A percentile compares a stretch with the other conserved stretches of the same genome.
These are phyloP conservation scores for Trebouxia sp. DNA, from an alignment of 139 green algal genomes.

Conservation along the genomic window DNA sequence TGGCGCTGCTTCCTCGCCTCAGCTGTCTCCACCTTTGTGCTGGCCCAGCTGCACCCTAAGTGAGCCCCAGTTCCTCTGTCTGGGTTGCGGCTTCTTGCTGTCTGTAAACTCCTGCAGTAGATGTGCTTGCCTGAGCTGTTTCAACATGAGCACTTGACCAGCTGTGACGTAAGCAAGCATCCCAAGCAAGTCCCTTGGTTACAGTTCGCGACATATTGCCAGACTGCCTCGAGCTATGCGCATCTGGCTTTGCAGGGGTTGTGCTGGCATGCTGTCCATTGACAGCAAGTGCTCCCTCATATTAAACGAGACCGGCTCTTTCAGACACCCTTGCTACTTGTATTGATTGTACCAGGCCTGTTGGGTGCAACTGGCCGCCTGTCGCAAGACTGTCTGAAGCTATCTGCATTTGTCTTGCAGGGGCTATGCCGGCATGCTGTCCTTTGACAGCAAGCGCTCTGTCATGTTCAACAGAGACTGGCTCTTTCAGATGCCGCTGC, in stretches of 20 bases:
- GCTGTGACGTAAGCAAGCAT: too few relatives aligned
- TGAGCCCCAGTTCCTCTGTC: not conserved
- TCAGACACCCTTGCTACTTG: too few relatives aligned
- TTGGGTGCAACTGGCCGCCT: too few relatives aligned
- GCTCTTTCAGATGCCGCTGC: slow-evolving; percentile 76
- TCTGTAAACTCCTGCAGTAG: too few relatives aligned
- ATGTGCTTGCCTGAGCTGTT: too few relatives aligned
- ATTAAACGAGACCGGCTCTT: too few relatives aligned
- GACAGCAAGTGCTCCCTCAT: not conserved
- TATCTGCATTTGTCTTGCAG: slow-evolving; percentile 5
- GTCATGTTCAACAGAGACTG: slow-evolving; percentile 72
- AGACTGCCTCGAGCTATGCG: too few relatives aligned
- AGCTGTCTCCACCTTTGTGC: slow-evolving; percentile 66
- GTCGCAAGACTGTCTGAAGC: not conserved
- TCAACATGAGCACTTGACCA: too few relatives aligned
- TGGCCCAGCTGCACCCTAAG: slow-evolving; percentile 58
- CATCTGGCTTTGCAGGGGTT: not conserved
- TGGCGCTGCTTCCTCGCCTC: slow-evolving; percentile 86
- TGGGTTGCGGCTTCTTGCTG: too few relatives aligned
- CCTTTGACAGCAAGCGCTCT: slow-evolving; percentile 50
- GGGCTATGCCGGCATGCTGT: slow-evolving; percentile 59
- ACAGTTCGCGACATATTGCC: too few relatives aligned
- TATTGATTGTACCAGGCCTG: too few relatives aligned
- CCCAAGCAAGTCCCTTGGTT: too few relatives aligned
- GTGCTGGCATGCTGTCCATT: not conserved